Conservation (phyloP, 345 rosid species). For the Heritiera fomes region DNA sequence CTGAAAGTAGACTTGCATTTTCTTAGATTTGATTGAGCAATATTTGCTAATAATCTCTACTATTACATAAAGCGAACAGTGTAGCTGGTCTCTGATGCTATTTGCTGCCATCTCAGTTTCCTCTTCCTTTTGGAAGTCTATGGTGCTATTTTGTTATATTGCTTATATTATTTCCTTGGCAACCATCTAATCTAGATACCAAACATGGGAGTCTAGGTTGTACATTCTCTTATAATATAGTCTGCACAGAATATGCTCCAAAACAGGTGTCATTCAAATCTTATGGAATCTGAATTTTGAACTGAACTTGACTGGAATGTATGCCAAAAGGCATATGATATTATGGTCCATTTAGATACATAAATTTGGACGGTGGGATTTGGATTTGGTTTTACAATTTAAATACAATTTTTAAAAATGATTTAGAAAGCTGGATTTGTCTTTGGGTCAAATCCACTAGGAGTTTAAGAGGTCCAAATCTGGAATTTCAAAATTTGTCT, state of each 20-base stretch:
- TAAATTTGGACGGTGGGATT: neutral
- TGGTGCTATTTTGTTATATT: neutral
- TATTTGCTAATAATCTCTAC: neutral
- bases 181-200: neutral
- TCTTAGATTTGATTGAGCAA: neutral
- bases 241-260: neutral
- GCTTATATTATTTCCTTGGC: neutral
- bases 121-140: neutral
- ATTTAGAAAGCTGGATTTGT: neutral
- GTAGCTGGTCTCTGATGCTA: neutral
- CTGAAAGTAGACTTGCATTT: neutral
- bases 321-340: slow-evolving; percentile 6
- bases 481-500: neutral
- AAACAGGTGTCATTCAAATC: neutral
- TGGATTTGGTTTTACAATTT: neutral
- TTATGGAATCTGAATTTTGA: neutral
- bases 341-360: neutral
- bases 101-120: neutral
- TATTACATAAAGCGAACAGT: slow-evolving; percentile 3
- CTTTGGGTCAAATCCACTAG: neutral
- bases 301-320: neutral
- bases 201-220: neutral
- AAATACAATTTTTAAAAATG: neutral
- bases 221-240: neutral
- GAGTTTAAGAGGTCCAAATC: neutral